Conservation (phyloP, 1,284 basidiomycete genomes). For the Trichosporon sp. region DNA sequence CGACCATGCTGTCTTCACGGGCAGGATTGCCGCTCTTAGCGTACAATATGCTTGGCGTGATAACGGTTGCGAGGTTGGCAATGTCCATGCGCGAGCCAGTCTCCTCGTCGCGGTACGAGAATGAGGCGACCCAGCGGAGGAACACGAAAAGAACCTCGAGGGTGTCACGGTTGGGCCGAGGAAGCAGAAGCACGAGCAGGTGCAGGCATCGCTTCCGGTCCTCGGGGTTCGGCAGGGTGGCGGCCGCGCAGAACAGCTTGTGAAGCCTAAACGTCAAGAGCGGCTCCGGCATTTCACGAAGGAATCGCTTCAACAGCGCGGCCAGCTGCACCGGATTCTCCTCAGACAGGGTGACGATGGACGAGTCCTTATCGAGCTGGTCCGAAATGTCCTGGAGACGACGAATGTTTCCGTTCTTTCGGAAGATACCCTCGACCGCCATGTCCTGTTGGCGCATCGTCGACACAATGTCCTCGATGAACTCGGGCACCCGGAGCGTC, state of each 20-base stretch:
- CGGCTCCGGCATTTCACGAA: constrained; percentile 93
- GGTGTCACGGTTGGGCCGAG: constrained; percentile 90
- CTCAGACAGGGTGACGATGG: constrained; percentile 81
- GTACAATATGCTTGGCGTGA: constrained; percentile 89
- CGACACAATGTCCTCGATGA: constrained; percentile 95
- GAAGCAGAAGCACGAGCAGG: constrained; percentile 78
- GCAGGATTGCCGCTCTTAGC: constrained; percentile 80
- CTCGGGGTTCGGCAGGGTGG: constrained; percentile 66
- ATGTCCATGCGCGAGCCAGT: constrained; percentile 99
- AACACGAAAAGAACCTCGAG: constrained; percentile 98
- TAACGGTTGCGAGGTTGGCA: constrained; percentile 93
- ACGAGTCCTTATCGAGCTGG: constrained; percentile 85
- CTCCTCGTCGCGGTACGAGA: constrained; percentile 96
- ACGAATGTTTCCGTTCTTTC: constrained; percentile 96
- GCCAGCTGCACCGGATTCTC: constrained; percentile 98
- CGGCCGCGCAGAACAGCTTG: constrained; percentile 78
- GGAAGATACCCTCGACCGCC: constrained; percentile 97
- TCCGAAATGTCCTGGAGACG: constrained; percentile 86
- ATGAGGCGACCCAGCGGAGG: constrained; percentile 98
- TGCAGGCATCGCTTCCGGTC: constrained; percentile 82
- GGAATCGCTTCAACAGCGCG: constrained; percentile 92
- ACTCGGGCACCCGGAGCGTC: constrained; percentile 84
- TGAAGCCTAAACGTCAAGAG: constrained; percentile 92
- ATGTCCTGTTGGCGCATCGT: constrained; percentile 99
- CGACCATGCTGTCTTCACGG: constrained; percentile 88